Base-by-base conservation (phyloP, 257 asterid genomes). In the Rehmannia glutinosa region DNA sequence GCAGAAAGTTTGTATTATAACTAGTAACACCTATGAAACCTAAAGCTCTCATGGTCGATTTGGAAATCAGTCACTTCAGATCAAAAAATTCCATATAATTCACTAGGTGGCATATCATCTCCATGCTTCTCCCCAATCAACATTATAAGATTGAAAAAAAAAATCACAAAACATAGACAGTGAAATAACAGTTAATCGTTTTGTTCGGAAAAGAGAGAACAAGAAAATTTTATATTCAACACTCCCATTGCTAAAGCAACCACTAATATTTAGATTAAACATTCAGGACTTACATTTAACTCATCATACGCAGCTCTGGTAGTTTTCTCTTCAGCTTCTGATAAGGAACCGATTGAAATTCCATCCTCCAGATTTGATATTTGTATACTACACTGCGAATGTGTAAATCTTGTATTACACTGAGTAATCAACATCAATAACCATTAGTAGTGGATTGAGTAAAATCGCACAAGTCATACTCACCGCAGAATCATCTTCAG, bases 401-500 rank as follows among this genome's bases (percentile, higher is more conserved):
- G 27, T 41, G 36, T 17, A 49, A 47, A 49, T 41, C 50, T 58
- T 32, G 66, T 54, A 57, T 78, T 25, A 64, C 25, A 46, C 47
- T 39, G 2, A 59, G 55, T 66, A 64, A 15, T 52, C 47, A 41
- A 28, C 53, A 52, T 47, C 64, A 21, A 30, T 42, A 64, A 46
- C 53, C 19, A 58, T 4, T 13, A 66, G 60, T 3, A 24, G 35
- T 19, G 5, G 10, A 70, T 53, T 38, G 11, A 19, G 62, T 16
- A 63, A 64, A 47, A 46, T 42, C 62, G 45, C 46, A 68, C 23
- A 47, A 72, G 57, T 51, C 30, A 68, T 64, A 80, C 96, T 89
- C 75, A 92, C 98, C 69, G 84, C 82, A 71, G 95, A 87, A 59
- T 89, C 92, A 66, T 89, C 96, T 83, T 88, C 96, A 20, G 95